These are phyloP conservation scores for Corchorus capsularis DNA, from an alignment of 345 rosid genomes.

Conservation along the genomic window DNA sequence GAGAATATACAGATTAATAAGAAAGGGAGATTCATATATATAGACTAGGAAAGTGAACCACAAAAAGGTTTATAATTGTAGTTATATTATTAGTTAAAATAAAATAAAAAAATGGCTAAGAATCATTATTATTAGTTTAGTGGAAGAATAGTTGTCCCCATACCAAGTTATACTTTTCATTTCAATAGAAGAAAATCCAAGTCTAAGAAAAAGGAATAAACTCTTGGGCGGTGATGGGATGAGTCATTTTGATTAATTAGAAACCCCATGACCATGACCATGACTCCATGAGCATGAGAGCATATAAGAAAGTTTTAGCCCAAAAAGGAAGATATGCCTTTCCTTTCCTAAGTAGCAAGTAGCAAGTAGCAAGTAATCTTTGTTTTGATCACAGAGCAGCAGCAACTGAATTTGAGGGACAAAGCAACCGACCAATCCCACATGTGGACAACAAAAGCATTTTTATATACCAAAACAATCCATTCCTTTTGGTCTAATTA, in stretches of 20 bases:
- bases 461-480: slow-evolving; percentile 23
- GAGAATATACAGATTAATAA: background rate
- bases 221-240: background rate
- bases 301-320: background rate
- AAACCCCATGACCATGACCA: background rate
- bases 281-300: too few species aligned
- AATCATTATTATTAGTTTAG: background rate
- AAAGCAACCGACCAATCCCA: slow-evolving; percentile 45
- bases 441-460: slow-evolving; percentile 47
- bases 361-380: background rate
- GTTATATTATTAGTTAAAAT: background rate
- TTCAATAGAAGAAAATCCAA: background rate
- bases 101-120: background rate
- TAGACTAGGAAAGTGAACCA: background rate
- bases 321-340: slow-evolving; percentile 31
- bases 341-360: slow-evolving; percentile 19
- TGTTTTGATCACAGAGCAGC: slow-evolving; percentile 12
- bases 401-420: slow-evolving; percentile 14
- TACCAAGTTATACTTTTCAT: slow-evolving; percentile 3
- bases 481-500: slow-evolving; percentile 8
- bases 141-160: background rate
- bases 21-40: background rate
- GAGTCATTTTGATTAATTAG: background rate
- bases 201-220: background rate
- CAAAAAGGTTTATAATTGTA: background rate